These are phyloP conservation scores for Penicillium freii DNA, from an alignment of 2,329 filamentous ascomycete species.

Conservation along the genomic window DNA sequence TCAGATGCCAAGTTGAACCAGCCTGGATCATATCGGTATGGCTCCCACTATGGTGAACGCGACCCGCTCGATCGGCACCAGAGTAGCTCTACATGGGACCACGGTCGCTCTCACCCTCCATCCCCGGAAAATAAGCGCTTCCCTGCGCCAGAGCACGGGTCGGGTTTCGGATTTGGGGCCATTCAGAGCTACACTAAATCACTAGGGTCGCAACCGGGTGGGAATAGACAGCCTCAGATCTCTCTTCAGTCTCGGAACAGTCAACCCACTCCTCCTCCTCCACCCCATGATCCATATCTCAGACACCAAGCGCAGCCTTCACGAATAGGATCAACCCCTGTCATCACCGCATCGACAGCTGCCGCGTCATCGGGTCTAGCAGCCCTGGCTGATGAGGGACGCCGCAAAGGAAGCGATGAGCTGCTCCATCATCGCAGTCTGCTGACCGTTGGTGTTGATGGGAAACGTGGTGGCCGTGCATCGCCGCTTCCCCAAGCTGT, in stretches of 20 bases:
- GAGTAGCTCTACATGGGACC: slow-evolving; percentile 35
- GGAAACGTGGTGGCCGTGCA: slow-evolving; percentile 75
- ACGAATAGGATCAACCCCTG: slow-evolving; percentile 35
- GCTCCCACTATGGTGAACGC: slow-evolving; percentile 34
- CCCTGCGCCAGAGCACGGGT: slow-evolving; percentile 29
- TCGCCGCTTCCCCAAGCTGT: slow-evolving; percentile 92
- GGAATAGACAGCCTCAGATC: slow-evolving; percentile 32
- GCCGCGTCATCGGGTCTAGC: slow-evolving; percentile 27
- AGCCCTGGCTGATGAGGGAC: slow-evolving; percentile 38
- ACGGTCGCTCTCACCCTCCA: slow-evolving; percentile 37
- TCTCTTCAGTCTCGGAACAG: slow-evolving; percentile 36
- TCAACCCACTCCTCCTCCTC: slow-evolving; percentile 34
- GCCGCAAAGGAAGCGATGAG: slow-evolving; percentile 52
- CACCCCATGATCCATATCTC: slow-evolving; percentile 36
- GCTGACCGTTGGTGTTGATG: slow-evolving; percentile 69
- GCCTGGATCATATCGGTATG: slow-evolving; percentile 29
- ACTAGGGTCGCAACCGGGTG: slow-evolving; percentile 39
- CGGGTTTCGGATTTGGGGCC: slow-evolving; percentile 41
- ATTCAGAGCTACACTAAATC: slow-evolving; percentile 45
- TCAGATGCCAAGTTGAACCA: slow-evolving; percentile 30
- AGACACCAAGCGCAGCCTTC: slow-evolving; percentile 34
- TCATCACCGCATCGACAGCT: slow-evolving; percentile 23
- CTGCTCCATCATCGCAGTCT: slow-evolving; percentile 64
- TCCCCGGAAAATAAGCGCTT: slow-evolving; percentile 42
- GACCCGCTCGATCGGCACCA: slow-evolving; percentile 32